Evolutionary conservation across 768 basidiomycete species (phyloP).

Genomic region (Piloderma croceum): DNA sequence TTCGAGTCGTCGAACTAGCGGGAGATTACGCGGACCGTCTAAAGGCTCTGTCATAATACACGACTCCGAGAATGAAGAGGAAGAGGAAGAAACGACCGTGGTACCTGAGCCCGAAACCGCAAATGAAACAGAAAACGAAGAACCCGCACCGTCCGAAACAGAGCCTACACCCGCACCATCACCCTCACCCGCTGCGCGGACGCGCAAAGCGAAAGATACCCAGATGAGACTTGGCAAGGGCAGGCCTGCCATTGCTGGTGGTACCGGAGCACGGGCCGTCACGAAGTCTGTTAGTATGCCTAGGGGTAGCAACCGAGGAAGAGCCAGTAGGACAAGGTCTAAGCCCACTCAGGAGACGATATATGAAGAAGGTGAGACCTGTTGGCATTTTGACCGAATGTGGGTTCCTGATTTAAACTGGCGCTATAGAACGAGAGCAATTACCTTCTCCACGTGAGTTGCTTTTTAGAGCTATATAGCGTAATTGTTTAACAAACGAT

Average conservation of each 20-base stretch:
- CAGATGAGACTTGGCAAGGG: slow-evolving; percentile 70
- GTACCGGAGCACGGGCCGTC: slow-evolving; percentile 57
- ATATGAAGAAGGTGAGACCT: slow-evolving; percentile 43
- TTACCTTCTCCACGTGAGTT: no score
- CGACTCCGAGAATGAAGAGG: slow-evolving; percentile 41
- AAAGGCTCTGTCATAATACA: slow-evolving; percentile 33
- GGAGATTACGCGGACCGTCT: slow-evolving; percentile 27
- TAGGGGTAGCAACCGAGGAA: slow-evolving; percentile 42
- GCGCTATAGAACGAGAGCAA: no score
- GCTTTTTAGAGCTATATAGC: no score
- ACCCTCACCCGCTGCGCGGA: slow-evolving; percentile 33
- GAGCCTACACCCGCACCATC: slow-evolving; percentile 16
- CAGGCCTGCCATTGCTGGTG: slow-evolving; percentile 59
- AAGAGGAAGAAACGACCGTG: slow-evolving; percentile 21
- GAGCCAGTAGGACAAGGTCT: slow-evolving; percentile 40
- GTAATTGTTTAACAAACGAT: no score
- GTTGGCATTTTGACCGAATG: no score
- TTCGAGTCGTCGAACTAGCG: slow-evolving; percentile 21
- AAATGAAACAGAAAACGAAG: no score
- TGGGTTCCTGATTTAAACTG: no score
- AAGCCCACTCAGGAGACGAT: slow-evolving; percentile 55
- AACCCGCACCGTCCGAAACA: not conserved
- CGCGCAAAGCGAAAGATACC: slow-evolving; percentile 66
- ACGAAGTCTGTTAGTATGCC: slow-evolving; percentile 55
- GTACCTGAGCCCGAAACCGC: slow-evolving; percentile 19